A percentile compares a stretch with the other conserved stretches of the same genome.
phyloP scores from a whole-genome alignment of 2,329 filamentous ascomycete genomes.

The Pseudocercospora eumusae region DNA sequence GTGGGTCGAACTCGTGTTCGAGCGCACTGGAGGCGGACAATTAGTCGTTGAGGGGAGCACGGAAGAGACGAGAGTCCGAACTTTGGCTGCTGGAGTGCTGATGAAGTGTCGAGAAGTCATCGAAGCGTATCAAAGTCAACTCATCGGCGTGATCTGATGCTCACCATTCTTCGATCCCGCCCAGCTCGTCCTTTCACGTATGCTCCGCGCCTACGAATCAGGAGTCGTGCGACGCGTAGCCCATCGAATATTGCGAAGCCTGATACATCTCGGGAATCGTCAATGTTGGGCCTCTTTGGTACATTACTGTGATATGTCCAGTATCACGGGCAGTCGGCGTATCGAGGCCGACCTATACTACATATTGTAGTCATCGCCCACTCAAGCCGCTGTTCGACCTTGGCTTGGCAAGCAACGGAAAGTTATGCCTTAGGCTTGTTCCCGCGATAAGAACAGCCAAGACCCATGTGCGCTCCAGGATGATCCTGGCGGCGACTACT shows the following conservation, averaged over 20 bases:
- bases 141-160: constrained; percentile 52
- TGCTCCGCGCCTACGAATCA: background rate
- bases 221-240: background rate
- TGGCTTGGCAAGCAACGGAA: background rate
- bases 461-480: background rate
- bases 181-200: background rate
- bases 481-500: background rate
- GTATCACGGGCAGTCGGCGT: background rate
- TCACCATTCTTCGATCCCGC: background rate
- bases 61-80: constrained; percentile 79
- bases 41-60: constrained; percentile 60
- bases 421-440: background rate
- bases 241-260: background rate
- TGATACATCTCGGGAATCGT: background rate
- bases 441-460: background rate
- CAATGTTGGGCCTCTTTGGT: background rate
- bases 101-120: constrained; percentile 78
- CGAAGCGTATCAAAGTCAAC: constrained; percentile 73
- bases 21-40: constrained; percentile 42
- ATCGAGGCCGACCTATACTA: background rate
- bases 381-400: background rate
- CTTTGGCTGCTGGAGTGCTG: constrained; percentile 73
- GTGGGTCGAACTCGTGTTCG: constrained; percentile 80
- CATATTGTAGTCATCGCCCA: background rate
- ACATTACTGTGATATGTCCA: background rate